Evolutionary conservation across 495 filamentous ascomycete species (phyloP).

Genomic region (Aspergillus bertholletiae): DNA sequence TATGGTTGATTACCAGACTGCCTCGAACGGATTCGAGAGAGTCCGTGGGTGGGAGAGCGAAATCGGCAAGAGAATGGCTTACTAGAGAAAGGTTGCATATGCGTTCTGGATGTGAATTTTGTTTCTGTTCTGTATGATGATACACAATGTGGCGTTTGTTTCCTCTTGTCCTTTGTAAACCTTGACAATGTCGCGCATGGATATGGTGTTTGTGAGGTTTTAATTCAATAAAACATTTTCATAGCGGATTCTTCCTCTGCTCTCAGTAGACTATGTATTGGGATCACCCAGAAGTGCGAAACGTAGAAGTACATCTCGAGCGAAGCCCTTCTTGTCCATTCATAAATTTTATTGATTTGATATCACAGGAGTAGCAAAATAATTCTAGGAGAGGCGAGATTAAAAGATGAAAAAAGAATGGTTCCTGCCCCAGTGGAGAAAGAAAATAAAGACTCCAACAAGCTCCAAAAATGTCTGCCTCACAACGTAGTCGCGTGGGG

Average conservation of each 20-base stretch:
- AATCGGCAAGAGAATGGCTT: slow-evolving; percentile 82
- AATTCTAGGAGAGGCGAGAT: background rate
- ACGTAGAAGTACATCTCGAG: background rate
- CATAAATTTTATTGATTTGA: background rate
- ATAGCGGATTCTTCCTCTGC: background rate
- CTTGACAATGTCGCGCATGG: background rate
- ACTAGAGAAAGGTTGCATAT: slow-evolving; percentile 11
- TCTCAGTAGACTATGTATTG: background rate
- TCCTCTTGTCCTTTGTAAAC: background rate
- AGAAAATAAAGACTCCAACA: background rate
- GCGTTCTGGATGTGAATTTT: background rate
- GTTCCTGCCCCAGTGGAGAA: slow-evolving; percentile 1
- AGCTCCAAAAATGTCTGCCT: background rate
- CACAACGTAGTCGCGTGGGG: background rate
- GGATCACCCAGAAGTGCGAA: background rate
- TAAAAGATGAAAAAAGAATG: background rate
- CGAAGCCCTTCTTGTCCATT: background rate
- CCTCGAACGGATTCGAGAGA: slow-evolving; percentile 87
- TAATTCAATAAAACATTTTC: background rate
- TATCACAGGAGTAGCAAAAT: background rate
- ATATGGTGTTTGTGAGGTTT: background rate
- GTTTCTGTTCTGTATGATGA: slow-evolving; percentile 6
- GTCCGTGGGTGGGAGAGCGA: slow-evolving; percentile 81
- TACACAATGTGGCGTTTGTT: slow-evolving; percentile 1
- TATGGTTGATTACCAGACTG: slow-evolving; percentile 80